These are phyloP conservation scores for Bodo saltans DNA, from an alignment of 78 protist species.

Conservation along the genomic window DNA sequence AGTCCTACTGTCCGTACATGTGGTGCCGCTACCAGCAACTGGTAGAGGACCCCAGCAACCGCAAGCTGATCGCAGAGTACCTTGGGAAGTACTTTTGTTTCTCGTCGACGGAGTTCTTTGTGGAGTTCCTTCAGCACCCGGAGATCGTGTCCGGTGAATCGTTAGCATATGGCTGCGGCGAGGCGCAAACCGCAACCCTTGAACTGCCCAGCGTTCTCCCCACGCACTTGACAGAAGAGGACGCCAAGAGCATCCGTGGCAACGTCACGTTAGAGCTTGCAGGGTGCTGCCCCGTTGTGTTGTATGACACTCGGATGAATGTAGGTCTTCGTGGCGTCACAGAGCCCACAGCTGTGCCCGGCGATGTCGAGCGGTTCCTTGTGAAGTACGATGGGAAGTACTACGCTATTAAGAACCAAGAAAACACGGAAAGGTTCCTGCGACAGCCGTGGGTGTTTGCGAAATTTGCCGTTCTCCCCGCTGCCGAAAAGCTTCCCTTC, in stretches of 20 bases:
- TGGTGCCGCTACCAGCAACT: not conserved
- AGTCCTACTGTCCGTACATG: not conserved
- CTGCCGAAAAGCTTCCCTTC: not conserved
- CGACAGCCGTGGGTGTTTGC: constrained; percentile 5
- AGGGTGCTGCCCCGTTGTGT: constrained; percentile 24
- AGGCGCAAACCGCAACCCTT: too few species aligned
- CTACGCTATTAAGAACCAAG: not conserved
- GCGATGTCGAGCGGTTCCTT: not conserved
- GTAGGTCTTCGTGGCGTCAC: not conserved
- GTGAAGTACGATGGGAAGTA: not conserved
- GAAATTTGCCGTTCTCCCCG: not conserved
- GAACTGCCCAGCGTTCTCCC: too few species aligned
- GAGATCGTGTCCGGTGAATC: not conserved
- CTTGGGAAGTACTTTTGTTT: not conserved
- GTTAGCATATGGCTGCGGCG: too few species aligned
- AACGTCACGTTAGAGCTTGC: not conserved
- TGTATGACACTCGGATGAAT: not conserved
- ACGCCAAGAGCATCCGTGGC: not conserved
- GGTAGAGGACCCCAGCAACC: not conserved
- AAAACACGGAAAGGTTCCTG: not conserved
- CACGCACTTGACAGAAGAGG: not conserved
- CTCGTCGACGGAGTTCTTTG: not conserved
- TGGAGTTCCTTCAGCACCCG: constrained; percentile 5
- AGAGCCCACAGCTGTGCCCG: constrained; percentile 9
- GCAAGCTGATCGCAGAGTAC: constrained; percentile 8